Evolutionary conservation across 2,329 filamentous ascomycete genomes (phyloP), one percentile per base, ranked within the genome.

Genomic region (Blastomyces parvus): DNA sequence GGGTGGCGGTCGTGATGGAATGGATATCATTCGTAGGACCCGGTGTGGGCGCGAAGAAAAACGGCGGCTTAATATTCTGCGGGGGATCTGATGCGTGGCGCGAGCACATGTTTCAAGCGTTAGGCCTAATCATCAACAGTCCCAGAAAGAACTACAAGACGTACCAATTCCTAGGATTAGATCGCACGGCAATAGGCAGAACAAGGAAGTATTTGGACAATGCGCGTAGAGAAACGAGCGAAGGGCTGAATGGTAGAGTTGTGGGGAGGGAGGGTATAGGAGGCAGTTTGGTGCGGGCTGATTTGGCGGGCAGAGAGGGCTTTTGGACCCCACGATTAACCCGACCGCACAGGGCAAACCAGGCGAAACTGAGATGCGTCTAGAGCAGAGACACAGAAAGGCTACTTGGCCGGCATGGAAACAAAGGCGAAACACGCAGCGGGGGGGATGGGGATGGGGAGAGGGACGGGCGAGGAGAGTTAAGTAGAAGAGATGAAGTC

Each of bases 1-100:
- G 6, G 55, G 40, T 59, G 40, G 57, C 57, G 42, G 57, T 22
- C 25, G 57, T 22, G 42, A 59, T 33, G 40, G 25, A 33, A n/a
- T 48, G 25, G 57, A 59, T 48, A 14, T n/a, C 56, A 42, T 44
- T 59, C 57, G 40, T n/a, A 57, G 36, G n/a, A 17, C 52, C 17
- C 30, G 19, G 30, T 1, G 33, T 38, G 30, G 30, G n/a, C 36
- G 55, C 8, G n/a, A 57, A 40, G n/a, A 57, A 40, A 44, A 40
- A 48, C 40, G 40, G 57, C 7, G 14, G 40, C 17, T 40, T 30
- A 46, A 27, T 40, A 46, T 57, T 42, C 57, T 25, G 57, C 17
- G 55, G 55, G 33, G n/a, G 33, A 42, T 42, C n/a, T 40, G 55
- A 25, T 57, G 36, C 27, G 55, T 46, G 40, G 57, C 25, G 56